Percentiles rank a stretch among this genome's conserved stretches.
phyloP scores from a whole-genome alignment of 805 yeast genomes.

The Lachancea lanzarotensis region DNA sequence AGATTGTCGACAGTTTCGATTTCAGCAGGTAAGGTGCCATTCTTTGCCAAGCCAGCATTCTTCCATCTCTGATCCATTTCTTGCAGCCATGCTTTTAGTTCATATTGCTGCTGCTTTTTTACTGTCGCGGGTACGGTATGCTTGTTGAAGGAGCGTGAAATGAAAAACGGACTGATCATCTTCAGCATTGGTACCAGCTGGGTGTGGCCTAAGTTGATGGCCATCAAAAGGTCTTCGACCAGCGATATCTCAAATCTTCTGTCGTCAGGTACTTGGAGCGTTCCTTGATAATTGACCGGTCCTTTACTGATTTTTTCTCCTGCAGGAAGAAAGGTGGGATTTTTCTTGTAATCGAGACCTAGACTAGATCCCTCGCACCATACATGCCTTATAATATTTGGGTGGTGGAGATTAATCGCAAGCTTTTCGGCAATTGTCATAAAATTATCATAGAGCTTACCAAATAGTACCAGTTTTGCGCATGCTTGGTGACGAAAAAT shows the following conservation, averaged over 20 bases:
- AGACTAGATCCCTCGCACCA: conserved; percentile 40
- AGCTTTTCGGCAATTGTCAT: conserved; percentile 48
- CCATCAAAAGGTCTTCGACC: conserved; percentile 41
- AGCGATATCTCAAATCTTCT: conserved; percentile 37
- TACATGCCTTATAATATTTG: conserved; percentile 49
- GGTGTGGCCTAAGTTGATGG: conserved; percentile 46
- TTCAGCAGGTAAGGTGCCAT: conserved; percentile 16
- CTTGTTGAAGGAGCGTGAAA: conserved; percentile 34
- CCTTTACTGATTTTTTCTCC: neutral
- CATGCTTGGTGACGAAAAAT: conserved; percentile 37
- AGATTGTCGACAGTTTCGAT: conserved; percentile 19
- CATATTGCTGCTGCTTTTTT: conserved; percentile 21
- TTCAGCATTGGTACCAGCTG: conserved; percentile 35
- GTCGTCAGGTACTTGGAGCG: conserved; percentile 31
- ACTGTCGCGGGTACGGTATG: conserved; percentile 24
- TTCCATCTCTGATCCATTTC: conserved; percentile 28
- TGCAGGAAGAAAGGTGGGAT: conserved; percentile 5
- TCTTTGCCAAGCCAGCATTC: conserved; percentile 1
- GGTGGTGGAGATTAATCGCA: conserved; percentile 48
- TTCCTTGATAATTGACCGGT: conserved; percentile 15
- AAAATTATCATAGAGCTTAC: conserved; percentile 45
- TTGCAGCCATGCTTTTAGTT: conserved; percentile 24
- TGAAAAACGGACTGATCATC: conserved; percentile 40
- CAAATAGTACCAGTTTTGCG: conserved; percentile 42
- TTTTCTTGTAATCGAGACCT: conserved; percentile 21